These are phyloP conservation scores for Zygosaccharomyces sapae DNA, from an alignment of 1,139 yeast genomes.

Conservation along the genomic window DNA sequence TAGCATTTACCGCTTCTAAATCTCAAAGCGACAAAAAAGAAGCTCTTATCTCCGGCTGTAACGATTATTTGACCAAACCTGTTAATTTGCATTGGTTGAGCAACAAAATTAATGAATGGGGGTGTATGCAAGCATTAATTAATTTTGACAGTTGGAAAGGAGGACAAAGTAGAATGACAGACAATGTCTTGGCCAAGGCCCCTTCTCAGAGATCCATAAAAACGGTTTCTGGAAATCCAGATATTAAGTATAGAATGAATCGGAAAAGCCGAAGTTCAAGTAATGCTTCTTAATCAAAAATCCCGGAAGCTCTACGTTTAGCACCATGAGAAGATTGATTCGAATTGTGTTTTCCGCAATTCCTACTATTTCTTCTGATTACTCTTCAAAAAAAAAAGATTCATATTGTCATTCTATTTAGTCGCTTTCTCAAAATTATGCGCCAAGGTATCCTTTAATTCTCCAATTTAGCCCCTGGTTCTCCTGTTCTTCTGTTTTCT, in stretches of 20 bases:
- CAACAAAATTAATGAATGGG: conserved; percentile 95
- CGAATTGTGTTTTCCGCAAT: too few relatives aligned
- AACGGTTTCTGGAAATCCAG: conserved; percentile 1
- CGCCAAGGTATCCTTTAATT: too few relatives aligned
- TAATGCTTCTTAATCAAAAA: conserved; percentile 9
- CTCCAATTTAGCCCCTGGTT: too few relatives aligned
- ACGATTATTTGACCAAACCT: conserved; percentile 94
- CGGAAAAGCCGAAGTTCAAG: conserved; percentile 14
- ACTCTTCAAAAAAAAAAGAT: too few relatives aligned
- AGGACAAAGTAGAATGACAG: conserved; percentile 38
- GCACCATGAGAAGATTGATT: not conserved
- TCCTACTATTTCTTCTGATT: too few relatives aligned
- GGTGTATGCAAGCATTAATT: conserved; percentile 94
- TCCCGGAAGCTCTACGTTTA: conserved; percentile 1
- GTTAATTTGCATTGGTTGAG: conserved; percentile 93
- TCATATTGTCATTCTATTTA: too few relatives aligned
- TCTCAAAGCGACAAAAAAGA: conserved; percentile 83
- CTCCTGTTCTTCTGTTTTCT: not conserved
- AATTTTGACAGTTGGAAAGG: conserved; percentile 92
- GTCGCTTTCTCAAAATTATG: too few relatives aligned
- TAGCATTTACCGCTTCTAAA: conserved; percentile 90
- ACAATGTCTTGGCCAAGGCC: conserved; percentile 23
- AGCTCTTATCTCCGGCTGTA: conserved; percentile 95
- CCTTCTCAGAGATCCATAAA: conserved; percentile 14
- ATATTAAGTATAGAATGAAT: not conserved